Conservation (phyloP, 1,139 yeast species). For the Suhomyces atakaporum region DNA sequence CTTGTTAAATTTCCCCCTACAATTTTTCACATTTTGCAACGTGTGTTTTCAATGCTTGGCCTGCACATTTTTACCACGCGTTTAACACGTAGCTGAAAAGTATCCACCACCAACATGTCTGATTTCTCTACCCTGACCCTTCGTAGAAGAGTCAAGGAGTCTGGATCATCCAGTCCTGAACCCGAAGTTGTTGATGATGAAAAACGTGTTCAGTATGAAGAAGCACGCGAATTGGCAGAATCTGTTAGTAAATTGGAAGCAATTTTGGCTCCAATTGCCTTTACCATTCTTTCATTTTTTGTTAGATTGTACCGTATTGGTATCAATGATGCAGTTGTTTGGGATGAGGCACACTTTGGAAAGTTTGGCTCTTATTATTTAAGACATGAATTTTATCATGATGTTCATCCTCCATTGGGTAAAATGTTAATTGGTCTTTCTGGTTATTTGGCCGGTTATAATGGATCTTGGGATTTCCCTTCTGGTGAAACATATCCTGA, state of each 20-base stretch:
- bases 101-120: slow-evolving; percentile 23
- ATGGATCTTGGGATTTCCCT: slow-evolving; percentile 94
- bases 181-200: slow-evolving; percentile 17
- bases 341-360: slow-evolving; percentile 82
- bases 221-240: slow-evolving; percentile 32
- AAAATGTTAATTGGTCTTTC: slow-evolving; percentile 95
- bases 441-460: slow-evolving; percentile 91
- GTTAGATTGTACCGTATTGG: slow-evolving; percentile 58
- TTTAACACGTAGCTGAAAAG: neutral
- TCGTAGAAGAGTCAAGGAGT: slow-evolving; percentile 21
- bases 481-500: slow-evolving; percentile 88
- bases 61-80: neutral
- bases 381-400: slow-evolving; percentile 93
- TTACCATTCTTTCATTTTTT: slow-evolving; percentile 50
- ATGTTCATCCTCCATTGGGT: slow-evolving; percentile 98
- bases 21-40: neutral
- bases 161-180: slow-evolving; percentile 10
- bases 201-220: slow-evolving; percentile 33
- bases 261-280: slow-evolving; percentile 47
- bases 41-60: neutral
- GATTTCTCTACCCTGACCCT: slow-evolving; percentile 28
- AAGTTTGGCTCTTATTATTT: slow-evolving; percentile 92
- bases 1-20: too few relatives aligned
- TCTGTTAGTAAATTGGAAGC: slow-evolving; percentile 36
- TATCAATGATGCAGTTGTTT: slow-evolving; percentile 52